These are phyloP conservation scores for Acacia confusa DNA, from an alignment of 306 rosid species.

Conservation along the genomic window DNA sequence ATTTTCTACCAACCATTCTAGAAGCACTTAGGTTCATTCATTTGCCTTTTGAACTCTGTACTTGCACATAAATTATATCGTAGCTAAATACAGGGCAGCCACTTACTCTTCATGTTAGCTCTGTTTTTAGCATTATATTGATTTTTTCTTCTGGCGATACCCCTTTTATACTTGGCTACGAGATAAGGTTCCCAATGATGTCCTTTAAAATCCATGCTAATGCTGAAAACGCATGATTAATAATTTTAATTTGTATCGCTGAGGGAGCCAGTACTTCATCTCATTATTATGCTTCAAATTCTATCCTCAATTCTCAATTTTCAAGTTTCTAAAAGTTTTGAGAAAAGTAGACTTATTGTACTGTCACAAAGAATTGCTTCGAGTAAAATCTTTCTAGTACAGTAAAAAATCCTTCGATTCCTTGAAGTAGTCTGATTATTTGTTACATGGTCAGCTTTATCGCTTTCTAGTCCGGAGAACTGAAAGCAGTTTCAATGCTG, in stretches of 20 bases:
- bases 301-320: neutral
- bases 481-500: conserved; percentile 69
- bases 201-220: conserved; percentile 56
- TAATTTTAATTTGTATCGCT: conserved; percentile 17
- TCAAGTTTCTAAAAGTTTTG: neutral
- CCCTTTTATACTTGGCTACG: neutral
- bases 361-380: neutral
- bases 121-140: neutral
- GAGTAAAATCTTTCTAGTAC: neutral
- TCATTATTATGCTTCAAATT: neutral
- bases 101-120: neutral
- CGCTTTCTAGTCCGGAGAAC: conserved; percentile 78
- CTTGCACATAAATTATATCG: neutral
- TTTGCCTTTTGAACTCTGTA: neutral
- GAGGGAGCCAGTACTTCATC: conserved; percentile 45
- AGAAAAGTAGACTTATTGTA: neutral
- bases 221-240: conserved; percentile 53
- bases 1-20: neutral
- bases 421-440: conserved; percentile 18
- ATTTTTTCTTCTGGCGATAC: neutral
- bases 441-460: conserved; percentile 51
- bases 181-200: conserved; percentile 33
- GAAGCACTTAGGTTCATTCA: too few relatives aligned
- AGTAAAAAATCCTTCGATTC: neutral
- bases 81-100: neutral